A percentile compares a stretch with the other conserved stretches of the same genome.
phyloP scores from a whole-genome alignment of 148 eudicot genomes.

The Bassia scoparia region DNA sequence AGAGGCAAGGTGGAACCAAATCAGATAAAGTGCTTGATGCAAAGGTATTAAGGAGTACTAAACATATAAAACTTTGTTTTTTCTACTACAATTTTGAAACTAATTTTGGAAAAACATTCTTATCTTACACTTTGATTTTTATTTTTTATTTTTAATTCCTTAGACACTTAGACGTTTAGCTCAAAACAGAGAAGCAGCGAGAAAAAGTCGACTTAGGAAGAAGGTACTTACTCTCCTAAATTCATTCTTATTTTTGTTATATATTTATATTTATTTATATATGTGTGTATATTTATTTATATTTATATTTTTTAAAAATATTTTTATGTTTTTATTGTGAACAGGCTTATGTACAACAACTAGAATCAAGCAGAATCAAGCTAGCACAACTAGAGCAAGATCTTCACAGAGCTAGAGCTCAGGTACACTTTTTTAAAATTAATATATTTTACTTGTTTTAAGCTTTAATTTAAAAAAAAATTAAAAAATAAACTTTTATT shows the following conservation, averaged over 20 bases:
- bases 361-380: conserved; percentile 84
- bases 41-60: too few relatives aligned
- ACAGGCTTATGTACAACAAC: conserved; percentile 93
- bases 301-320: background rate
- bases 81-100: background rate
- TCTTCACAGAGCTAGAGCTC: conserved; percentile 81
- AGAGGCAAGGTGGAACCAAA: conserved; percentile 72
- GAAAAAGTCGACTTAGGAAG: conserved; percentile 87
- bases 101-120: background rate
- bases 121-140: background rate
- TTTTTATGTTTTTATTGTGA: background rate
- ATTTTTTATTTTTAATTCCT: background rate
- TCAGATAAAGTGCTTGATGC: conserved; percentile 84
- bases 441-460: too few relatives aligned
- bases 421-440: conserved; percentile 50
- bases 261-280: background rate
- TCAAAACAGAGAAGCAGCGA: conserved; percentile 99
- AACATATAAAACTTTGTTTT: too few relatives aligned
- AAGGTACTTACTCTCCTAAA: conserved; percentile 40
- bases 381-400: conserved; percentile 85
- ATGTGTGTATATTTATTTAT: background rate
- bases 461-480: too few relatives aligned
- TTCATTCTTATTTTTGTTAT: background rate
- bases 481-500: too few relatives aligned
- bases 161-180: conserved; percentile 95